phyloP scores from a whole-genome alignment of 2,329 filamentous ascomycete genomes.

The Pseudogymnoascus sp. region DNA sequence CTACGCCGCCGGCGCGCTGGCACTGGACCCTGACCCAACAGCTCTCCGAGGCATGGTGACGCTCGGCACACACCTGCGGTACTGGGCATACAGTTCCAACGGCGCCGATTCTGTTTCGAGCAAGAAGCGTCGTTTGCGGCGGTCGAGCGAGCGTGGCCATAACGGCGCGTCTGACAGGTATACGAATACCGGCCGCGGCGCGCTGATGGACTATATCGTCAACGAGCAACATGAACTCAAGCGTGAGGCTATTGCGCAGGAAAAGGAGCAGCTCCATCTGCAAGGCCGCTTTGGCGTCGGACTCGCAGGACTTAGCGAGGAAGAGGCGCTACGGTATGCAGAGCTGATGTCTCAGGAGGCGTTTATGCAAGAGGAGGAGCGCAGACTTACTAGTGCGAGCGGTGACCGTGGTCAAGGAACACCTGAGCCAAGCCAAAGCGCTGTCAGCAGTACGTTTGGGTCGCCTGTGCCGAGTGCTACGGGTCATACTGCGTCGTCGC shows the following conservation, averaged over 20 bases:
- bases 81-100: slow-evolving; percentile 88
- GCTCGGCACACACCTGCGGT: slow-evolving; percentile 78
- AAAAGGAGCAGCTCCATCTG: slow-evolving; percentile 61
- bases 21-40: slow-evolving; percentile 79
- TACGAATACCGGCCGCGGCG: slow-evolving; percentile 54
- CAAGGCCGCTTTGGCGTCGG: slow-evolving; percentile 78
- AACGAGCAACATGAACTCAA: slow-evolving; percentile 78
- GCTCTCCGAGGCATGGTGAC: slow-evolving; percentile 78
- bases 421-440: slow-evolving; percentile 24
- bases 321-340: slow-evolving; percentile 56
- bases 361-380: slow-evolving; percentile 48
- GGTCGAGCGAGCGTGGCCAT: slow-evolving; percentile 49
- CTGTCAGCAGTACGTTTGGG: slow-evolving; percentile 36
- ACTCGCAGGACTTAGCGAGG: slow-evolving; percentile 56
- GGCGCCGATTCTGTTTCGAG: slow-evolving; percentile 63
- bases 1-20: slow-evolving; percentile 74
- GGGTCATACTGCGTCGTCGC: slow-evolving; percentile 26
- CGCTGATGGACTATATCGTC: slow-evolving; percentile 72
- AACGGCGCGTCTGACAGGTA: slow-evolving; percentile 51
- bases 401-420: slow-evolving; percentile 36
- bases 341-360: slow-evolving; percentile 59
- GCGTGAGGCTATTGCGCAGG: slow-evolving; percentile 57
- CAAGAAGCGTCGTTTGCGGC: slow-evolving; percentile 70
- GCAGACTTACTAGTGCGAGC: slow-evolving; percentile 42
- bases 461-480: slow-evolving; percentile 48